Evolutionary conservation across 208 protist species (phyloP).

Genomic region (Porcisia deanei): DNA sequence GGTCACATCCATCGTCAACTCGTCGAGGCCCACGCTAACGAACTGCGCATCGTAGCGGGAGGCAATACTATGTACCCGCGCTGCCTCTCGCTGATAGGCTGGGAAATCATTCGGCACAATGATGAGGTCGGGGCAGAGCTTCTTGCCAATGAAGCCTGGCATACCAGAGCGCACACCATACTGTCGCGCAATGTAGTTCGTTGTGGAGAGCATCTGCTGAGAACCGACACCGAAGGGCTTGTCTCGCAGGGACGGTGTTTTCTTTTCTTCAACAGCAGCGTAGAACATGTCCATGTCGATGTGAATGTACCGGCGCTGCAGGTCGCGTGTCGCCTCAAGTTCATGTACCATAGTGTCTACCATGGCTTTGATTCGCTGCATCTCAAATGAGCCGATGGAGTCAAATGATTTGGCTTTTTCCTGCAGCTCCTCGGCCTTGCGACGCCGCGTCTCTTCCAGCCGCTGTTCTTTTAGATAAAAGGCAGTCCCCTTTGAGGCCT

Average conservation of each 20-base stretch:
- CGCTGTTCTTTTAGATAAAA: conserved; percentile 87
- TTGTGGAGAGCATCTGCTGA: conserved; percentile 94
- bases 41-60: conserved; percentile 88
- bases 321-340: conserved; percentile 67
- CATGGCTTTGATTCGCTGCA: conserved; percentile 41
- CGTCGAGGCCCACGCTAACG: conserved; percentile 74
- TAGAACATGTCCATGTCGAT: conserved; percentile 96
- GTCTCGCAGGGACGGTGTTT: conserved; percentile 84
- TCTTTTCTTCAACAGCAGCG: conserved; percentile 90
- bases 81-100: conserved; percentile 73
- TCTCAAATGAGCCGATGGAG: conserved; percentile 35
- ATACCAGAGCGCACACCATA: conserved; percentile 96
- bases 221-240: conserved; percentile 95
- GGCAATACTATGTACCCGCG: conserved; percentile 74
- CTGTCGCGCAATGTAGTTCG: conserved; percentile 95
- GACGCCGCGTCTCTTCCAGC: conserved; percentile 50
- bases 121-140: conserved; percentile 89
- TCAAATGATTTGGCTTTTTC: conserved; percentile 60
- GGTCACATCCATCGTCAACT: conserved; percentile 90
- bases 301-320: conserved; percentile 77
- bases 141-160: conserved; percentile 94
- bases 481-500: conserved; percentile 67
- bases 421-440: conserved; percentile 54
- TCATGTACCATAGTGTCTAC: conserved; percentile 63
- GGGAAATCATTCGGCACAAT: conserved; percentile 87